Percentiles rank a stretch among this genome's conserved stretches.
These are phyloP conservation scores for Leptodermis oblonga DNA, from an alignment of 257 asterid species.

Conservation along the genomic window DNA sequence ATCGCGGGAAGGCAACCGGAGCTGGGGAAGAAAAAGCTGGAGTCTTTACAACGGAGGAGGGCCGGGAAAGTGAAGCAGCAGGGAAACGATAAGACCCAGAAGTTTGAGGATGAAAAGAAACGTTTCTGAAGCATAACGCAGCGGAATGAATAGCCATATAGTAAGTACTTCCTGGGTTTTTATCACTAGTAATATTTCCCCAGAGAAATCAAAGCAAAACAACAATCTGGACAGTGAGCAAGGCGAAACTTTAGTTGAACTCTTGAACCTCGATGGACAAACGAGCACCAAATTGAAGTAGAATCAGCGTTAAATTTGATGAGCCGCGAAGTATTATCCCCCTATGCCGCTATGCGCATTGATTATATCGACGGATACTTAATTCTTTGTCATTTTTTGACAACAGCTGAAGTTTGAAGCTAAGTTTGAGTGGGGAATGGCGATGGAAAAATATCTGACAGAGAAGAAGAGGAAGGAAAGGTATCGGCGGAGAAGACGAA, in stretches of 20 bases:
- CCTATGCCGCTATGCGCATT: background rate
- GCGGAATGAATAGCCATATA: constrained; percentile 60
- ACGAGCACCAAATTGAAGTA: constrained; percentile 17
- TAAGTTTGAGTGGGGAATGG: background rate
- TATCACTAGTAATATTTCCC: background rate
- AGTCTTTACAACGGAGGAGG: constrained; percentile 33
- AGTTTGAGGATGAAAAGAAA: constrained; percentile 38
- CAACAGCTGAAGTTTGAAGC: background rate
- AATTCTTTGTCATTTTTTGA: too few relatives aligned
- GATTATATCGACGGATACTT: constrained; percentile 9
- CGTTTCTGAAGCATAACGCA: constrained; percentile 46
- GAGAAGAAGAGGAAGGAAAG: background rate
- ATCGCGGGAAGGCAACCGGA: constrained; percentile 33
- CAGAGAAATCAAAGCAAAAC: background rate
- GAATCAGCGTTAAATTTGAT: constrained; percentile 10
- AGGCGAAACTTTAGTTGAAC: constrained; percentile 5
- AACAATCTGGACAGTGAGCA: background rate
- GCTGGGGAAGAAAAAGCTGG: constrained; percentile 34
- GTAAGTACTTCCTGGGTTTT: background rate
- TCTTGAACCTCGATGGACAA: constrained; percentile 9
- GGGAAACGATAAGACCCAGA: constrained; percentile 25
- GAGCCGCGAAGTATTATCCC: background rate
- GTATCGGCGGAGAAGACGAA: constrained; percentile 19
- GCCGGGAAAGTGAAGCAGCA: constrained; percentile 28
- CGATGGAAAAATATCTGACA: too few relatives aligned